Base-by-base conservation (phyloP, 2,329 filamentous ascomycete species). In the Pyricularia grisea region DNA sequence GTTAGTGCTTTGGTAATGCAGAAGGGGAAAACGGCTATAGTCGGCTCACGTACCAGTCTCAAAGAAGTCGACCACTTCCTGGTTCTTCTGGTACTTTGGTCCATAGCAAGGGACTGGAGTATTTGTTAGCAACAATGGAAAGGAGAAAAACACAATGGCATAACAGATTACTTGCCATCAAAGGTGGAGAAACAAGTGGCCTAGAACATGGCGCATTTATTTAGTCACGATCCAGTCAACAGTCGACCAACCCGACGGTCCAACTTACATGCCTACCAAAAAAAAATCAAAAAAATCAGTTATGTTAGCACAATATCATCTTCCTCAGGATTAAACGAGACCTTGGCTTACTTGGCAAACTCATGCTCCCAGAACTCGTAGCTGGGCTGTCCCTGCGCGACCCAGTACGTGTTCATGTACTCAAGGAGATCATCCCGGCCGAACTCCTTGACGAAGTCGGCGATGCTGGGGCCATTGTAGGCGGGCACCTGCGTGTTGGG, bases 391-490 rank as follows among this genome's bases (percentile, higher is more conserved):
- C 79, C 79, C 72, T 86, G 85, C 66, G 82, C 83, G 72, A 89
- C 82, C 89, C 88, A 91, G 82, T 82, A 84, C 74, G 83, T 87
- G 74, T 88, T 85, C 88, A 91, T 91, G 79, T 84, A 91, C 2
- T 81, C 82, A 2, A 90, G 81, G 2, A 90, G 80, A 74, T 90
- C 87, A 71, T 81, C 81, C 72, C 83, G 84, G 69, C 85, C 86
- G 72, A 89, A 86, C 0, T 82, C 79, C 73, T 81, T 80, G 69
- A 90, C 79, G 79, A 88, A 90, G 12, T 83, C 85, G 70, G 81
- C 82, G 71, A 91, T 86, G 68, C 81, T 80, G 11, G 84, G 79
- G 2, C 88, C 88, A 1, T 75, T 86, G 77, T 88, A 90, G 0
- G 87, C 77, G 0, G 83, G 82, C 0, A 91, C 87, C 2, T 81